phyloP scores from a whole-genome alignment of 768 basidiomycete species.

The Hypholoma fasciculare region DNA sequence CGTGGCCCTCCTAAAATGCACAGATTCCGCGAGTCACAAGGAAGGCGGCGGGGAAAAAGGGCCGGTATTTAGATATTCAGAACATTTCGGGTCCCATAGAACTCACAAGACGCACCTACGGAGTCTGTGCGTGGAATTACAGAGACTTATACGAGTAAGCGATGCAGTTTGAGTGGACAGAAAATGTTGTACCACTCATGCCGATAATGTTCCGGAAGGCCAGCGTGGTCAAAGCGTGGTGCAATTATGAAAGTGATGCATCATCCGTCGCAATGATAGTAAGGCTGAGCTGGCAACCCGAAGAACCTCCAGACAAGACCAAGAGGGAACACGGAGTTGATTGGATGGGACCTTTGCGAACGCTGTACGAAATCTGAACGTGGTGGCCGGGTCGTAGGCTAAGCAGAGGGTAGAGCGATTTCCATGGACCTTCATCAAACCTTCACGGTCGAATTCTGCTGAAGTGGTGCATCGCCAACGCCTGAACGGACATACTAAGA shows the following conservation, averaged over 20 bases:
- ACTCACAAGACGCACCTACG: not conserved
- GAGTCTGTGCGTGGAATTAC: constrained; percentile 15
- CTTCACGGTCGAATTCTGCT: too few relatives aligned
- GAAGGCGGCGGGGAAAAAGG: not conserved
- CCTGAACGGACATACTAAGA: too few relatives aligned
- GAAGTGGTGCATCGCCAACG: too few relatives aligned
- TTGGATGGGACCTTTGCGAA: not conserved
- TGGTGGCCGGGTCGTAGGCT: too few relatives aligned
- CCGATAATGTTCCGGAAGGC: not conserved
- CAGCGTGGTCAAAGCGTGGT: not conserved
- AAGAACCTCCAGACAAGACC: not conserved
- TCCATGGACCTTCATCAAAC: too few relatives aligned
- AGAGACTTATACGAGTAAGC: constrained; percentile 9
- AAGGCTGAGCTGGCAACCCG: not conserved
- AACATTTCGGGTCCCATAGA: not conserved
- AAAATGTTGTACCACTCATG: not conserved
- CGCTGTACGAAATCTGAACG: too few relatives aligned
- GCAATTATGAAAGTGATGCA: not conserved
- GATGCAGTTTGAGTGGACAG: constrained; percentile 10
- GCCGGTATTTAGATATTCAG: not conserved
- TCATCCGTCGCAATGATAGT: not conserved
- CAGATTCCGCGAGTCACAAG: constrained; percentile 3
- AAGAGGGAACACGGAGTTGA: not conserved
- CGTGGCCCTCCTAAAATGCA: not conserved
- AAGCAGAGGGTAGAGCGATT: too few relatives aligned